Percentiles rank a stretch among this genome's conserved stretches.
Evolutionary conservation across 1,284 basidiomycete species (phyloP).

Genomic region (Grifola frondosa): DNA sequence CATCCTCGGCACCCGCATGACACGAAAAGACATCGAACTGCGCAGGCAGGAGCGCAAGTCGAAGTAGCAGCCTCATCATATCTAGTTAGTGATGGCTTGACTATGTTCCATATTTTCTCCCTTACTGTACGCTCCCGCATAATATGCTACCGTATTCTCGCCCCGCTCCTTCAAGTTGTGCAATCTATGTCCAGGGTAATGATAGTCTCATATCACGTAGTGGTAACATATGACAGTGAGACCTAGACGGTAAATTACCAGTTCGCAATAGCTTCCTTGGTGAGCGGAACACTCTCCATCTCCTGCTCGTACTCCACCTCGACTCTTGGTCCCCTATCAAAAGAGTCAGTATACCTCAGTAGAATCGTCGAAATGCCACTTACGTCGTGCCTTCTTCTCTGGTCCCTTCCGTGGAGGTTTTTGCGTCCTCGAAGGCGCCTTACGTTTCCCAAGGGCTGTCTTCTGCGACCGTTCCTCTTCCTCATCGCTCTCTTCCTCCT

Average conservation of each 20-base stretch:
- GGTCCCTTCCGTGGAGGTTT: conserved; percentile 49
- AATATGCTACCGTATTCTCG: background rate
- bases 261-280: conserved; percentile 53
- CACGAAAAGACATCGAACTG: conserved; percentile 60
- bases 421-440: conserved; percentile 41
- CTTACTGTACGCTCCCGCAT: conserved; percentile 4
- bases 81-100: conserved; percentile 2
- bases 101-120: conserved; percentile 1
- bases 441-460: conserved; percentile 65
- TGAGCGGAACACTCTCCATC: conserved; percentile 69
- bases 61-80: conserved; percentile 5
- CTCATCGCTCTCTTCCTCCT: conserved; percentile 31
- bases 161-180: background rate
- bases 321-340: conserved; percentile 68
- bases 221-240: conserved; percentile 3
- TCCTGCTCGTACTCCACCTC: conserved; percentile 96
- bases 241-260: conserved; percentile 46
- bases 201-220: conserved; percentile 2
- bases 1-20: conserved; percentile 82
- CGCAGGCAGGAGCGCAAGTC: conserved; percentile 34
- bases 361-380: conserved; percentile 26
- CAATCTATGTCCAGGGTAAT: background rate
- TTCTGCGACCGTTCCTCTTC: conserved; percentile 34
- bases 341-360: conserved; percentile 16
- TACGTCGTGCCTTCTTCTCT: conserved; percentile 60